Evolutionary conservation across 176 grass and related monocot species (phyloP).

Genomic region (Aegilops sharonensis): DNA sequence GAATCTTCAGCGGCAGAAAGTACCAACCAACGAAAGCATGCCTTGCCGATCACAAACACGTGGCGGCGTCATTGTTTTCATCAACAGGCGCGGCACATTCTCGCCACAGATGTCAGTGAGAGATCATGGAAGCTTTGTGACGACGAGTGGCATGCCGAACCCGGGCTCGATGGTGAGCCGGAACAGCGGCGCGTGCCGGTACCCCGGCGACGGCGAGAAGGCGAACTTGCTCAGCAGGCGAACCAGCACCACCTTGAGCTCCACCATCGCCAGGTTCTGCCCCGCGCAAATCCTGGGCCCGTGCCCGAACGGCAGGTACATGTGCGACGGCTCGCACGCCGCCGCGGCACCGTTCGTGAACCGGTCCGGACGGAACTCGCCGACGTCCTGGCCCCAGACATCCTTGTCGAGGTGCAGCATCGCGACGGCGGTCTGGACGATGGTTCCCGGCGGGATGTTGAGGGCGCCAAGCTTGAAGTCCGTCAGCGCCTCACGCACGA

Average conservation of each 20-base stretch:
- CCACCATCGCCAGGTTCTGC: slow-evolving; percentile 57
- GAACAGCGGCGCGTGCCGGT: slow-evolving; percentile 48
- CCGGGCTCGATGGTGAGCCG: slow-evolving; percentile 50
- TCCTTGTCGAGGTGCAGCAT: slow-evolving; percentile 51
- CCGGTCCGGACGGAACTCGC: slow-evolving; percentile 48
- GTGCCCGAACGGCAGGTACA: slow-evolving; percentile 63
- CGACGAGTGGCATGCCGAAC: slow-evolving; percentile 47
- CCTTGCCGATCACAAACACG: background rate
- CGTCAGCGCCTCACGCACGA: slow-evolving; percentile 41
- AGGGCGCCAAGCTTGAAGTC: slow-evolving; percentile 46
- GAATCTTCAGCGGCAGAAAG: background rate
- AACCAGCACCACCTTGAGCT: slow-evolving; percentile 66
- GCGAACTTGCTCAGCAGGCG: slow-evolving; percentile 52
- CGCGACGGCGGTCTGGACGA: slow-evolving; percentile 41
- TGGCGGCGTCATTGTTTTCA: background rate
- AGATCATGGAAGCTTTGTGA: slow-evolving; percentile 19
- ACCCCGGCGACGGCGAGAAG: slow-evolving; percentile 45
- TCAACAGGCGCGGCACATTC: background rate
- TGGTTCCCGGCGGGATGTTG: slow-evolving; percentile 36
- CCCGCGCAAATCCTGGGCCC: slow-evolving; percentile 56
- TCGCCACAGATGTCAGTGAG: background rate
- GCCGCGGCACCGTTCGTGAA: slow-evolving; percentile 42
- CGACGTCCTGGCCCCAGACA: slow-evolving; percentile 49
- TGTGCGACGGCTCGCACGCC: slow-evolving; percentile 52
- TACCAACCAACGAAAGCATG: background rate